These are phyloP conservation scores for Dissophora globulifera DNA, from an alignment of 192 early-diverging fungal genomes.

Conservation along the genomic window DNA sequence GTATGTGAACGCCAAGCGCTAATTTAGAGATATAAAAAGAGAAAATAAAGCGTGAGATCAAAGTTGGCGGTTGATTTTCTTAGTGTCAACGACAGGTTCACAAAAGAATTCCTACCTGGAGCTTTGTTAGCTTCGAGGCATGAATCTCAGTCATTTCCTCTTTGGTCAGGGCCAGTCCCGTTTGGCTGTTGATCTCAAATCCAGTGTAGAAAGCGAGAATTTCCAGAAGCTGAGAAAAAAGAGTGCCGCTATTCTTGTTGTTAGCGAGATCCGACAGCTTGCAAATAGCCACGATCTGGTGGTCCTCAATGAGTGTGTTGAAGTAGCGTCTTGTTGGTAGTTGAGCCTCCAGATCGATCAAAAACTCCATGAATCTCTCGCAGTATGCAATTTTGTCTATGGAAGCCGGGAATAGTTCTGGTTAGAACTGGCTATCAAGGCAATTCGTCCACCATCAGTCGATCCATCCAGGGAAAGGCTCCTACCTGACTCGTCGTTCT, in stretches of 20 bases:
- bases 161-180: conserved; percentile 77
- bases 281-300: conserved; percentile 71
- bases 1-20: conserved; percentile 76
- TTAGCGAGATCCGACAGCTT: conserved; percentile 59
- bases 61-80: neutral
- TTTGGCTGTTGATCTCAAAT: conserved; percentile 87
- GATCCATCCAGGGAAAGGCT: too few species aligned
- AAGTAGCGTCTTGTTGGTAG: conserved; percentile 93
- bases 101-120: conserved; percentile 66
- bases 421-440: too few species aligned
- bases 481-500: conserved; percentile 60
- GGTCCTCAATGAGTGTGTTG: conserved; percentile 82
- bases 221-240: conserved; percentile 75
- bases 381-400: conserved; percentile 67
- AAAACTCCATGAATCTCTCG: conserved; percentile 82
- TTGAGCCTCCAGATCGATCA: conserved; percentile 90
- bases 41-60: neutral
- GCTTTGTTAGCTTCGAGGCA: conserved; percentile 65
- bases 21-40: neutral
- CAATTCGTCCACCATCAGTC: too few species aligned
- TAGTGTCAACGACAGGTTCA: neutral
- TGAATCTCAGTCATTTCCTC: conserved; percentile 71
- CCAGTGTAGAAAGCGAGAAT: conserved; percentile 76
- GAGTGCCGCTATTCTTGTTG: conserved; percentile 40
- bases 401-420: too few species aligned